Conservation (phyloP, 1,284 basidiomycete species). For the Leccinum subrobustum region DNA sequence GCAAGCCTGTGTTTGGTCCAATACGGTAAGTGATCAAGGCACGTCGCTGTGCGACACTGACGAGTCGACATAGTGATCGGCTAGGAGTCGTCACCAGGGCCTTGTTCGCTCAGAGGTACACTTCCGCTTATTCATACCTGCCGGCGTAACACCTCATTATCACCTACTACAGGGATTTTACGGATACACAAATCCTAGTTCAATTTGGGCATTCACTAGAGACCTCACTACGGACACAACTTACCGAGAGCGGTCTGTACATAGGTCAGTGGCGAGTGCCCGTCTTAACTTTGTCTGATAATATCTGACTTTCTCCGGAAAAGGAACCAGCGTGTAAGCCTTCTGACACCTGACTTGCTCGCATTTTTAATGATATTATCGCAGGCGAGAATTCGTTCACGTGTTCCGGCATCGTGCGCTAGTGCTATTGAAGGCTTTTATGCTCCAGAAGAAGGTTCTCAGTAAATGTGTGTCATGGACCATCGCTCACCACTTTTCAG, state of each 20-base stretch:
- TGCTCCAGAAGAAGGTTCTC: constrained; percentile 84
- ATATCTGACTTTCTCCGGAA: constrained; percentile 16
- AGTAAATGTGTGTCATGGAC: background rate
- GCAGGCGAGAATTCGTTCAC: constrained; percentile 85
- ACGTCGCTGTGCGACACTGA: constrained; percentile 8
- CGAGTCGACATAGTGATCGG: constrained; percentile 62
- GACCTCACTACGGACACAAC: constrained; percentile 59
- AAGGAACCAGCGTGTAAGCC: constrained; percentile 81
- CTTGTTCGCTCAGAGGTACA: constrained; percentile 78
- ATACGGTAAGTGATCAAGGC: constrained; percentile 54
- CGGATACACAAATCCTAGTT: constrained; percentile 77
- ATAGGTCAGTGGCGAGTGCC: constrained; percentile 61
- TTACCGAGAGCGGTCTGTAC: constrained; percentile 81
- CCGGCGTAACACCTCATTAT: background rate
- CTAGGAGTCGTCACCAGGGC: constrained; percentile 95
- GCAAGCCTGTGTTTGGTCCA: constrained; percentile 86
- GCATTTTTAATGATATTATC: constrained; percentile 1
- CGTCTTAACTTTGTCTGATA: background rate
- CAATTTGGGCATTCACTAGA: constrained; percentile 82
- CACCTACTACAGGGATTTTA: constrained; percentile 64
- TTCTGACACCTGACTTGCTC: background rate
- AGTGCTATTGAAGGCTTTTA: constrained; percentile 91
- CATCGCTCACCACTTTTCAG: constrained; percentile 40
- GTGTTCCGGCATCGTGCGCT: constrained; percentile 93
- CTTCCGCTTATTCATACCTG: background rate